Evolutionary conservation across 2,329 filamentous ascomycete species (phyloP).

Genomic region (Cercospora zeae-maydis): DNA sequence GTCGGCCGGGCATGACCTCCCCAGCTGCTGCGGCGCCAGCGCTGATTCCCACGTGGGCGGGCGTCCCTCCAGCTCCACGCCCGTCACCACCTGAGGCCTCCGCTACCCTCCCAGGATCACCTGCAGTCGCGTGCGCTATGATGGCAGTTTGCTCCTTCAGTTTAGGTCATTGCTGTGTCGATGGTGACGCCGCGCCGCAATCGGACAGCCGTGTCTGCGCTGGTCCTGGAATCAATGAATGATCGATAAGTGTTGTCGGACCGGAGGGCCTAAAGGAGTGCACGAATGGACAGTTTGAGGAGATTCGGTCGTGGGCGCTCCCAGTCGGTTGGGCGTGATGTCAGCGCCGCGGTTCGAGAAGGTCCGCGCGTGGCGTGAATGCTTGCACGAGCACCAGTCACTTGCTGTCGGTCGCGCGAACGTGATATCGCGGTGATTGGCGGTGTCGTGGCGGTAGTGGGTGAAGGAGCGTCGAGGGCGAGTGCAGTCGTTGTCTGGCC

Average conservation of each 20-base stretch:
- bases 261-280: not conserved
- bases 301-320: constrained; percentile 3
- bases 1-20: constrained; percentile 46
- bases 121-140: constrained; percentile 28
- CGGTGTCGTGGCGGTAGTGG: not conserved
- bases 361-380: not conserved
- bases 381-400: not conserved
- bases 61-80: constrained; percentile 18
- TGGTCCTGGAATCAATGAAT: not conserved
- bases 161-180: constrained; percentile 25
- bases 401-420: not conserved
- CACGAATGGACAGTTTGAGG: not conserved
- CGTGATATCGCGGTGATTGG: not conserved
- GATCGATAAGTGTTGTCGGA: not conserved
- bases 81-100: constrained; percentile 21
- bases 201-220: not conserved
- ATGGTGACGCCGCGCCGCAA: not conserved
- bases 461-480: not conserved
- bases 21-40: constrained; percentile 17
- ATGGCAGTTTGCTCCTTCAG: constrained; percentile 18
- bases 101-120: constrained; percentile 18
- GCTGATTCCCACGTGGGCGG: not conserved
- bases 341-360: not conserved
- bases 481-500: not conserved
- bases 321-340: constrained; percentile 5